Percentiles rank a stretch among this genome's conserved stretches.
These are phyloP conservation scores for Tieghemiomyces parasiticus DNA, from an alignment of 192 early-diverging fungal species.

Conservation along the genomic window DNA sequence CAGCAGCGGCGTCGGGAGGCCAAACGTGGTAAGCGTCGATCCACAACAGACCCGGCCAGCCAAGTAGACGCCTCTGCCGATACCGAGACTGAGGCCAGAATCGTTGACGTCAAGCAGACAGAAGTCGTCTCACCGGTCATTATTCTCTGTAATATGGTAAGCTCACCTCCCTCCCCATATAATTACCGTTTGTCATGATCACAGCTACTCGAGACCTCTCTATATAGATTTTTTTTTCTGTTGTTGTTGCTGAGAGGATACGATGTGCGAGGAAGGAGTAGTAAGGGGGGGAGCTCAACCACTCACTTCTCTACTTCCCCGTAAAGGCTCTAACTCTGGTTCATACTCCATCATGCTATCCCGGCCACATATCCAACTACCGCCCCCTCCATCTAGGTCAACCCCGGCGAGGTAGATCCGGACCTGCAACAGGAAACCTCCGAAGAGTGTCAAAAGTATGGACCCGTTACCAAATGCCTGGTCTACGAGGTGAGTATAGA, in stretches of 20 bases:
- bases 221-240: too few species aligned
- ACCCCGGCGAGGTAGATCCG: slow-evolving; percentile 63
- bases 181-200: too few species aligned
- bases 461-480: slow-evolving; percentile 46
- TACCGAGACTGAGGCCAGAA: not conserved
- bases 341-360: not conserved
- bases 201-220: too few species aligned
- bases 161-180: too few species aligned
- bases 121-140: too few species aligned
- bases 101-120: not conserved
- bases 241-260: too few species aligned
- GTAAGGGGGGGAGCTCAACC: too few species aligned
- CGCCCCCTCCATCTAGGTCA: slow-evolving; percentile 19
- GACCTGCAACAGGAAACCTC: slow-evolving; percentile 57
- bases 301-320: too few species aligned
- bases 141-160: too few species aligned
- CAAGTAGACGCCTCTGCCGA: not conserved
- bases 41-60: not conserved
- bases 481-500: slow-evolving; percentile 38
- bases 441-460: slow-evolving; percentile 63
- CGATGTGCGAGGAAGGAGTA: too few species aligned
- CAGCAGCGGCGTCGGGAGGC: too few species aligned
- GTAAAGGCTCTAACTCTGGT: not conserved
- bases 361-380: not conserved
- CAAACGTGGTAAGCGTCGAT: not conserved